These are phyloP conservation scores for Cyclostephanos tholiformis DNA, from an alignment of 108 stramenopile genomes.

Conservation along the genomic window DNA sequence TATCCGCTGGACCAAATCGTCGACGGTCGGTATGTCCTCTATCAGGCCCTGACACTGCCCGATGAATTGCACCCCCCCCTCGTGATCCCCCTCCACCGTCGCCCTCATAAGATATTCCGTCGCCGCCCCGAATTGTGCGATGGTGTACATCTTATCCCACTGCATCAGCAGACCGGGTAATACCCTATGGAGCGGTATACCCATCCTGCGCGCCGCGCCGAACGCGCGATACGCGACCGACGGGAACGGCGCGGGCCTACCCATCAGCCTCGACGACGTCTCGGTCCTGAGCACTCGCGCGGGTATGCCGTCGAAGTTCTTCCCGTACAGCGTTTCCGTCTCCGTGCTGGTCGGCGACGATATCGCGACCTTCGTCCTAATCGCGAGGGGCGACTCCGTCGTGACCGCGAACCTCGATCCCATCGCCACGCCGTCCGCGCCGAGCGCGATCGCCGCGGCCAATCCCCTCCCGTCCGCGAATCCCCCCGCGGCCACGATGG, in stretches of 20 bases:
- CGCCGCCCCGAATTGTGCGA: conserved; percentile 89
- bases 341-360: conserved; percentile 50
- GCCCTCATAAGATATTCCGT: conserved; percentile 77
- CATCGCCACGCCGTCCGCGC: conserved; percentile 91
- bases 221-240: conserved; percentile 70
- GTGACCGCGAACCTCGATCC: conserved; percentile 86
- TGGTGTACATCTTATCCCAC: conserved; percentile 79
- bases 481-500: conserved; percentile 91
- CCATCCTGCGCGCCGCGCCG: conserved; percentile 64
- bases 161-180: conserved; percentile 78
- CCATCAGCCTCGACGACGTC: conserved; percentile 53
- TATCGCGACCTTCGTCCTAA: conserved; percentile 72
- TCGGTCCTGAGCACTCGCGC: conserved; percentile 81
- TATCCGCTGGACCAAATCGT: conserved; percentile 74
- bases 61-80: conserved; percentile 85
- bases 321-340: conserved; percentile 77
- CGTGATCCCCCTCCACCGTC: conserved; percentile 71
- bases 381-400: conserved; percentile 69
- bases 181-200: conserved; percentile 86
- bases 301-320: conserved; percentile 88
- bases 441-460: conserved; percentile 77
- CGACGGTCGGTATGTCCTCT: conserved; percentile 75
- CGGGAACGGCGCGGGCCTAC: conserved; percentile 57
- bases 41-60: conserved; percentile 87
- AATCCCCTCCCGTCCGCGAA: conserved; percentile 88